phyloP scores from a whole-genome alignment of 2,329 filamentous ascomycete genomes.

The Diaporthe destruens region DNA sequence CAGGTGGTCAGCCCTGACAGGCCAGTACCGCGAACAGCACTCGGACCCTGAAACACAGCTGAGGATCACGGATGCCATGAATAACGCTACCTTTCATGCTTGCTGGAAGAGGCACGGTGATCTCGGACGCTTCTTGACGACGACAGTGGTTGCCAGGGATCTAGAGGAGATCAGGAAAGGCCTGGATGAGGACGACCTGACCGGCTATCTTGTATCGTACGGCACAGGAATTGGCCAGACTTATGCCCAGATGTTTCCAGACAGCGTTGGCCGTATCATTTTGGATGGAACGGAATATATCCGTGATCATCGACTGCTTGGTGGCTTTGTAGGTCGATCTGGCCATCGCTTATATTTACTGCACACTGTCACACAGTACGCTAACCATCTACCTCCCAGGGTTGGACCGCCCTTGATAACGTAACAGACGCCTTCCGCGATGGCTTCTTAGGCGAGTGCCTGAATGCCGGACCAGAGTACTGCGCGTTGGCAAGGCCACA shows the following conservation, averaged over 20 bases:
- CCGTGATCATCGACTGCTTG: slow-evolving; percentile 58
- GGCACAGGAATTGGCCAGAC: slow-evolving; percentile 66
- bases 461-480: slow-evolving; percentile 60
- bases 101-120: slow-evolving; percentile 60
- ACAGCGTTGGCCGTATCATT: slow-evolving; percentile 61
- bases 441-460: slow-evolving; percentile 64
- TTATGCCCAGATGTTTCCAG: slow-evolving; percentile 64
- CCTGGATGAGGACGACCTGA: slow-evolving; percentile 60
- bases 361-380: neutral
- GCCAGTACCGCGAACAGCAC: slow-evolving; percentile 55
- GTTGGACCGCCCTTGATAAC: slow-evolving; percentile 62
- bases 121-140: slow-evolving; percentile 60
- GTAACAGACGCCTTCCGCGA: slow-evolving; percentile 62
- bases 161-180: slow-evolving; percentile 62
- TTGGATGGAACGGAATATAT: slow-evolving; percentile 64
- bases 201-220: slow-evolving; percentile 64
- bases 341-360: neutral
- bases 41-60: slow-evolving; percentile 54
- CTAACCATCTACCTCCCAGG: slow-evolving; percentile 42
- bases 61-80: slow-evolving; percentile 59
- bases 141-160: slow-evolving; percentile 61
- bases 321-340: slow-evolving; percentile 52
- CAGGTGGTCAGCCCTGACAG: slow-evolving; percentile 58
- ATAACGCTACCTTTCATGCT: slow-evolving; percentile 58
- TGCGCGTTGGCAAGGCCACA: slow-evolving; percentile 58